A percentile compares a stretch with the other conserved stretches of the same genome.
Conservation (phyloP, 257 asterid species). For the Jasminum sambac region DNA sequence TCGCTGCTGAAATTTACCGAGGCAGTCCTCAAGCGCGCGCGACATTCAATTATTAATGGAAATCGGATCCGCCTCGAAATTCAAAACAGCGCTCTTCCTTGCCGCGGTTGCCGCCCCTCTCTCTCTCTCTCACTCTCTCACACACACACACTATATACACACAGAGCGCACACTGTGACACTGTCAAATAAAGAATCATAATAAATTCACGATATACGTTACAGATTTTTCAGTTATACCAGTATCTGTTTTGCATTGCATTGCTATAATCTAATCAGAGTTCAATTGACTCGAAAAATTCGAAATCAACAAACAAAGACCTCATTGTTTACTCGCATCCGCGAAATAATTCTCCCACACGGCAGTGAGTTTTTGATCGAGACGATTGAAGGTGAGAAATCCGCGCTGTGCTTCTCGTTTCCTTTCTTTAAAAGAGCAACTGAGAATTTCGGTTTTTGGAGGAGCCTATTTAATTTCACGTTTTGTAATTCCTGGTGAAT, state of each 20-base stretch:
- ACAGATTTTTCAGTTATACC: slow-evolving; percentile 18
- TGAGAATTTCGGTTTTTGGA: neutral
- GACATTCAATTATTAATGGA: too few relatives aligned
- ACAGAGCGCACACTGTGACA: neutral
- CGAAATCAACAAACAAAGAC: too few relatives aligned
- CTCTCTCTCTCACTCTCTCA: too few relatives aligned
- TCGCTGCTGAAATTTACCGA: too few relatives aligned
- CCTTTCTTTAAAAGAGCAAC: neutral
- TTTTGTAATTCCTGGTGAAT: neutral
- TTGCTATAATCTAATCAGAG: slow-evolving; percentile 3
- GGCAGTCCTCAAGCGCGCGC: too few relatives aligned
- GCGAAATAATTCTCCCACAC: neutral
- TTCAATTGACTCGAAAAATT: too few relatives aligned
- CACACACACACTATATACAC: too few relatives aligned
- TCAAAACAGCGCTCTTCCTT: too few relatives aligned
- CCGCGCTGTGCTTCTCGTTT: neutral
- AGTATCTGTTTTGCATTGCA: neutral
- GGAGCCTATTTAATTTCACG: neutral
- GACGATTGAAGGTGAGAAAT: slow-evolving; percentile 1
- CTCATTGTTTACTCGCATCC: too few relatives aligned
- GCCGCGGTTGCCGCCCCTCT: too few relatives aligned
- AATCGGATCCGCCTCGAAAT: too few relatives aligned
- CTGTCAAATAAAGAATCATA: neutral
- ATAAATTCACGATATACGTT: slow-evolving; percentile 33
- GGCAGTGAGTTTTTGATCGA: slow-evolving; percentile 16